phyloP scores from a whole-genome alignment of 2,329 filamentous ascomycete species.

The Pseudogymnoascus destructans region DNA sequence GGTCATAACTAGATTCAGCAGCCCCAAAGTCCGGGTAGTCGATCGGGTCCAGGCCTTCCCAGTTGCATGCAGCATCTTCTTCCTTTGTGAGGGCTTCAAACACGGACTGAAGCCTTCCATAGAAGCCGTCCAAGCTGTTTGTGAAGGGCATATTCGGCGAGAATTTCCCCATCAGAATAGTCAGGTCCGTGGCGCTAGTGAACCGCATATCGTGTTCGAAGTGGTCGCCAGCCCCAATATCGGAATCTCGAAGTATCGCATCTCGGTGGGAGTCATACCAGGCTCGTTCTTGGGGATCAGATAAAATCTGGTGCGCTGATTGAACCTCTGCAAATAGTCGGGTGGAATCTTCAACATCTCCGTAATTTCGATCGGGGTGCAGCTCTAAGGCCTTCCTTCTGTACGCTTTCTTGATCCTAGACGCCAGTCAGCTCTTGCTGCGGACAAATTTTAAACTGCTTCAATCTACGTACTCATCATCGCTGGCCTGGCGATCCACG shows the following conservation, averaged over 20 bases:
- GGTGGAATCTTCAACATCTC: slow-evolving; percentile 73
- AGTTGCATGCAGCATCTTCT: slow-evolving; percentile 62
- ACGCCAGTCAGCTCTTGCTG: slow-evolving; percentile 10
- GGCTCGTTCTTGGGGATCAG: slow-evolving; percentile 84
- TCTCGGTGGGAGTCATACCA: slow-evolving; percentile 97
- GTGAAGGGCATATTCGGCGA: slow-evolving; percentile 65
- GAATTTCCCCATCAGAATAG: slow-evolving; percentile 67
- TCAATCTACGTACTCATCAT: slow-evolving; percentile 55
- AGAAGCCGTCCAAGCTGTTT: slow-evolving; percentile 73
- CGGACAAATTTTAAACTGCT: background rate
- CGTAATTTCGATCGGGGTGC: slow-evolving; percentile 87
- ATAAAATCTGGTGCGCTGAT: slow-evolving; percentile 88
- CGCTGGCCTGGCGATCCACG: slow-evolving; percentile 57
- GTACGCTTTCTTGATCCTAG: slow-evolving; percentile 85
- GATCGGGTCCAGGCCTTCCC: slow-evolving; percentile 44
- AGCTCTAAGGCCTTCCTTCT: slow-evolving; percentile 80
- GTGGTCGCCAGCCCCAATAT: slow-evolving; percentile 31
- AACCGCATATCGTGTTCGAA: slow-evolving; percentile 58
- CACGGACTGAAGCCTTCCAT: slow-evolving; percentile 58
- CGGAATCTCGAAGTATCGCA: slow-evolving; percentile 54
- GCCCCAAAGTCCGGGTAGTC: slow-evolving; percentile 76
- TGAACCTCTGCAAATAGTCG: slow-evolving; percentile 82
- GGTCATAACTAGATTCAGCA: slow-evolving; percentile 62
- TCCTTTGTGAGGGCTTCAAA: slow-evolving; percentile 73
- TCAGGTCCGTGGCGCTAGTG: slow-evolving; percentile 70